These are phyloP conservation scores for Coemansia guatemalensis DNA, from an alignment of 192 early-diverging fungal species.

Conservation along the genomic window DNA sequence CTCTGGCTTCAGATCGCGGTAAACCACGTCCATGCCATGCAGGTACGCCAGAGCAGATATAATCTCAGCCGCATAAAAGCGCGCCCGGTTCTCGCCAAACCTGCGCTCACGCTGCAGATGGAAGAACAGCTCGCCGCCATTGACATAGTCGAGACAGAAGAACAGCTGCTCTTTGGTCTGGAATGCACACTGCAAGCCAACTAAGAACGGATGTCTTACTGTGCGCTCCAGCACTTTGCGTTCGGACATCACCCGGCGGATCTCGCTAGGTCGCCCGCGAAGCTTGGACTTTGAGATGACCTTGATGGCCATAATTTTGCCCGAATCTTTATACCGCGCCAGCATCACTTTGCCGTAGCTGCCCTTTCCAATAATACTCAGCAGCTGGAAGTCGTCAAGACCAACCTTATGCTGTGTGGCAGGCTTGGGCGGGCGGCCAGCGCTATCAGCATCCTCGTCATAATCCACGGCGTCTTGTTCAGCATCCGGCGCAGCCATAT, in stretches of 20 bases:
- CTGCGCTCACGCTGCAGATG: constrained; percentile 66
- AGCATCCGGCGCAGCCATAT: constrained; percentile 37
- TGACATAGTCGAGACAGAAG: constrained; percentile 73
- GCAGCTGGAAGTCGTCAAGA: constrained; percentile 65
- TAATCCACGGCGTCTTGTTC: constrained; percentile 59
- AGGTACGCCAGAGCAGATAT: constrained; percentile 56
- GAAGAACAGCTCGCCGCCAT: constrained; percentile 73
- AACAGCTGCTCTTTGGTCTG: constrained; percentile 74
- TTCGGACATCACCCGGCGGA: constrained; percentile 65
- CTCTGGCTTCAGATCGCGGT: constrained; percentile 72
- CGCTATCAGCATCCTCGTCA: constrained; percentile 63
- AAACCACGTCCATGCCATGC: constrained; percentile 61
- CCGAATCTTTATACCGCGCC: constrained; percentile 74
- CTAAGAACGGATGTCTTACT: constrained; percentile 62
- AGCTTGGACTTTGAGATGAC: constrained; percentile 70
- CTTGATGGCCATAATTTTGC: constrained; percentile 68
- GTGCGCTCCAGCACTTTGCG: constrained; percentile 61
- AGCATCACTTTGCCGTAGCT: constrained; percentile 76
- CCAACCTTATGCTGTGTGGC: constrained; percentile 15
- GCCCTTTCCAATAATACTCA: constrained; percentile 79
- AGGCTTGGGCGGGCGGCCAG: constrained; percentile 42
- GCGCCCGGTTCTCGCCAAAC: constrained; percentile 61
- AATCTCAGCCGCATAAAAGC: constrained; percentile 59
- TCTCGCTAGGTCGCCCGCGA: constrained; percentile 62
- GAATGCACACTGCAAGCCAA: constrained; percentile 71